Conservation (phyloP, 371 early-diverging fungal genomes). For the Mortierella sp. region DNA sequence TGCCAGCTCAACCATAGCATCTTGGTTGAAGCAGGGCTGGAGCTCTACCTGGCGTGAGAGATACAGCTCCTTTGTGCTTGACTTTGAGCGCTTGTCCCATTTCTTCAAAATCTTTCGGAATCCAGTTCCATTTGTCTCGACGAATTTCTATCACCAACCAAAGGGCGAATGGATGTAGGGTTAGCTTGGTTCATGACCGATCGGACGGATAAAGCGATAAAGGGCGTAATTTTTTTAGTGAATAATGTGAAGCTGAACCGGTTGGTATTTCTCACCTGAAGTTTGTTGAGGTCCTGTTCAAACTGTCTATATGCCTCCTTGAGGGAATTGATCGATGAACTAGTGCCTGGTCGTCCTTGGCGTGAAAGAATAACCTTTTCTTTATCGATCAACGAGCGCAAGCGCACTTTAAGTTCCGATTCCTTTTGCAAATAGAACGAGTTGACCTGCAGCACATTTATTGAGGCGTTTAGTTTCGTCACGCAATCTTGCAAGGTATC, state of each 20-base stretch:
- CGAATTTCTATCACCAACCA: conserved; percentile 79
- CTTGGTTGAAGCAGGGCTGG: conserved; percentile 95
- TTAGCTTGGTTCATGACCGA: neutral
- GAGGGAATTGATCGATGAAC: conserved; percentile 74
- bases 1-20: conserved; percentile 88
- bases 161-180: neutral
- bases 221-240: neutral
- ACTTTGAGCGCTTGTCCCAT: conserved; percentile 97
- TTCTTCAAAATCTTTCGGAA: conserved; percentile 98
- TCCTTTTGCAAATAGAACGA: conserved; percentile 87
- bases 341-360: conserved; percentile 67
- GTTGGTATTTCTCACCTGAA: conserved; percentile 73
- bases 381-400: conserved; percentile 82
- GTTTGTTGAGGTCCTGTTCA: conserved; percentile 92
- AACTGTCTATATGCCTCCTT: conserved; percentile 92
- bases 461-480: neutral
- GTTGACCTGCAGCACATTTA: conserved; percentile 70
- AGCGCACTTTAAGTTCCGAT: conserved; percentile 81
- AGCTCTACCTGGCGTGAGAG: conserved; percentile 94
- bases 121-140: conserved; percentile 95
- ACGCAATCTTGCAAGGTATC: no score
- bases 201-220: no score
- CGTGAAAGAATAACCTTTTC: conserved; percentile 79
- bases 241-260: neutral
- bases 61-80: conserved; percentile 95